phyloP scores from a whole-genome alignment of 108 stramenopile species.

The Conticribra guillardii region DNA sequence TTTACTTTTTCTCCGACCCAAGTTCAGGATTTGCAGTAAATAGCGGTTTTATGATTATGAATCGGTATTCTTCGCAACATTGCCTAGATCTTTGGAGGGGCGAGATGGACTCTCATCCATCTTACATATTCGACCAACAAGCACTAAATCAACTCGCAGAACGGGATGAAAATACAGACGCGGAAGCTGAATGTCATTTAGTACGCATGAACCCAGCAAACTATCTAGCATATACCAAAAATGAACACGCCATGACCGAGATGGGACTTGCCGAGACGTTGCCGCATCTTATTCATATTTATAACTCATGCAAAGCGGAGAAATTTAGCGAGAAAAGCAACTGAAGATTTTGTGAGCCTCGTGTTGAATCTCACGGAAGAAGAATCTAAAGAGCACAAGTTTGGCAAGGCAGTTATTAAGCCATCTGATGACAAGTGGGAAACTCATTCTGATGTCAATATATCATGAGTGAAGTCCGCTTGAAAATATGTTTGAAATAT shows the following conservation, averaged over 20 bases:
- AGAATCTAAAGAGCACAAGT: not conserved
- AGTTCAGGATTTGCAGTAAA: not conserved
- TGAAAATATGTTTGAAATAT: too few relatives aligned
- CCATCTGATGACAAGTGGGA: not conserved
- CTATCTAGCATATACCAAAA: not conserved
- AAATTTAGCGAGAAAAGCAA: not conserved
- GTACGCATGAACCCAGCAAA: not conserved
- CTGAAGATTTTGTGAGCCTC: not conserved
- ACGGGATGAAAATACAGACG: not conserved
- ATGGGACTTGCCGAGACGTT: not conserved
- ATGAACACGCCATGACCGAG: not conserved
- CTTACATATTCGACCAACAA: not conserved
- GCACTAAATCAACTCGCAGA: not conserved
- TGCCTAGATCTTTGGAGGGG: not conserved
- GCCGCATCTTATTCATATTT: not conserved
- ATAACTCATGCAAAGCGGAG: not conserved
- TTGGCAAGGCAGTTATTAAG: not conserved
- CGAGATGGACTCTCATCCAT: not conserved
- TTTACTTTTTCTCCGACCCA: not conserved
- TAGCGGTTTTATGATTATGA: not conserved
- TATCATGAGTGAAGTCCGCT: too few relatives aligned
- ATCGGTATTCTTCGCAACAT: not conserved
- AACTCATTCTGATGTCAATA: too few relatives aligned
- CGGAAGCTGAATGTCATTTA: not conserved
- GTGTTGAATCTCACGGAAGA: not conserved